Conservation (phyloP, 768 basidiomycete species). For the Pleurotus ostreatus region DNA sequence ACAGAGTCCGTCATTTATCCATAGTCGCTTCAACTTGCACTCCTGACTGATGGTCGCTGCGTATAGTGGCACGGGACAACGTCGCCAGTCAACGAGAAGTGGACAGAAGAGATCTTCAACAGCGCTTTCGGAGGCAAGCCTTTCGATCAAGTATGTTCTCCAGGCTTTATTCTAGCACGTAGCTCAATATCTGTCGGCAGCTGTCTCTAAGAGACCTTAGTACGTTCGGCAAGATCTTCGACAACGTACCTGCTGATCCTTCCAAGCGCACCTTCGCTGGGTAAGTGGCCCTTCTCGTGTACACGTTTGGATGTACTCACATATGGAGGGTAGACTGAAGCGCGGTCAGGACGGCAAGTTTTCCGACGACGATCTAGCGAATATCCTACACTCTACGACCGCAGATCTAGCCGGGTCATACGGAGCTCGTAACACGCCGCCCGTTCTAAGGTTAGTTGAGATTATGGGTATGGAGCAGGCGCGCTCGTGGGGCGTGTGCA, state of each 20-base stretch:
- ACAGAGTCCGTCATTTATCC: slow-evolving; percentile 25
- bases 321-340: slow-evolving; percentile 27
- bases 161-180: neutral
- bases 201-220: slow-evolving; percentile 21
- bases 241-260: slow-evolving; percentile 16
- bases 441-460: slow-evolving; percentile 45
- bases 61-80: slow-evolving; percentile 55
- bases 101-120: slow-evolving; percentile 46
- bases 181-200: slow-evolving; percentile 4
- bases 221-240: slow-evolving; percentile 12
- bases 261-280: slow-evolving; percentile 42
- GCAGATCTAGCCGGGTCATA: slow-evolving; percentile 41
- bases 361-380: slow-evolving; percentile 46
- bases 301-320: neutral
- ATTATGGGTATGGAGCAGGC: slow-evolving; percentile 54
- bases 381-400: slow-evolving; percentile 42
- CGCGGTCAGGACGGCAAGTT: slow-evolving; percentile 49
- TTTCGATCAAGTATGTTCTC: slow-evolving; percentile 25
- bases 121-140: slow-evolving; percentile 32
- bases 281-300: slow-evolving; percentile 22
- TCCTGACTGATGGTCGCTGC: neutral
- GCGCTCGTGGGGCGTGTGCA: slow-evolving; percentile 51
- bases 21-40: neutral
- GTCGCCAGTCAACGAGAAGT: slow-evolving; percentile 42
- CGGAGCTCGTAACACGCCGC: slow-evolving; percentile 44